phyloP scores from a whole-genome alignment of 371 early-diverging fungal species.

The Synchytrium microbalum region DNA sequence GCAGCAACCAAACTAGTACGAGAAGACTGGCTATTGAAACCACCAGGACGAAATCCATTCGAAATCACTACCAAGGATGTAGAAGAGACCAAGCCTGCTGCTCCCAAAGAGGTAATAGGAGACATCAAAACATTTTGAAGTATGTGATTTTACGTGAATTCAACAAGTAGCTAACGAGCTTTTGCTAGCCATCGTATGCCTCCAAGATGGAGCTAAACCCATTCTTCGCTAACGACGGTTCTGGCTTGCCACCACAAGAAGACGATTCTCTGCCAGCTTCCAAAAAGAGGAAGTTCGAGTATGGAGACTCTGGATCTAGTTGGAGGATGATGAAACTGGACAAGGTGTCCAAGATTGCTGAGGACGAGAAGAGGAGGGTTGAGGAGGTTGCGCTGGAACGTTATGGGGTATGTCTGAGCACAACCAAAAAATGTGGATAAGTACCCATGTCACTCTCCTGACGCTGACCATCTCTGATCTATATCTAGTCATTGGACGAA shows the following conservation, averaged over 20 bases:
- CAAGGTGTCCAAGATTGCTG: slow-evolving; percentile 60
- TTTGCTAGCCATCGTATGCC: not conserved
- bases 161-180: slow-evolving; percentile 2
- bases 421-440: not conserved
- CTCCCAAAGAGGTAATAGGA: not conserved
- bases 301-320: slow-evolving; percentile 66
- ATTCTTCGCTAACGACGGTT: slow-evolving; percentile 3
- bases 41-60: slow-evolving; percentile 1
- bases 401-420: slow-evolving; percentile 36
- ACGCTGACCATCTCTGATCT: slow-evolving; percentile 3
- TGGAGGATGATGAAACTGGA: slow-evolving; percentile 81
- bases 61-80: slow-evolving; percentile 3
- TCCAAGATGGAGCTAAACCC: not conserved
- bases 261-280: not conserved
- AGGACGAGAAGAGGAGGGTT: slow-evolving; percentile 53
- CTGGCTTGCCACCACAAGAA: not conserved
- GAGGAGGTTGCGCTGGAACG: slow-evolving; percentile 66
- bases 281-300: slow-evolving; percentile 18
- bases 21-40: not conserved
- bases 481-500: slow-evolving; percentile 49
- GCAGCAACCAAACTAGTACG: not conserved
- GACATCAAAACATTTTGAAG: not conserved
- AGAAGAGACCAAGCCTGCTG: not conserved
- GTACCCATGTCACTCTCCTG: slow-evolving; percentile 1
- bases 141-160: not conserved